These are phyloP conservation scores for Dactylonectria macrodidyma DNA, from an alignment of 2,329 filamentous ascomycete genomes.

Conservation along the genomic window DNA sequence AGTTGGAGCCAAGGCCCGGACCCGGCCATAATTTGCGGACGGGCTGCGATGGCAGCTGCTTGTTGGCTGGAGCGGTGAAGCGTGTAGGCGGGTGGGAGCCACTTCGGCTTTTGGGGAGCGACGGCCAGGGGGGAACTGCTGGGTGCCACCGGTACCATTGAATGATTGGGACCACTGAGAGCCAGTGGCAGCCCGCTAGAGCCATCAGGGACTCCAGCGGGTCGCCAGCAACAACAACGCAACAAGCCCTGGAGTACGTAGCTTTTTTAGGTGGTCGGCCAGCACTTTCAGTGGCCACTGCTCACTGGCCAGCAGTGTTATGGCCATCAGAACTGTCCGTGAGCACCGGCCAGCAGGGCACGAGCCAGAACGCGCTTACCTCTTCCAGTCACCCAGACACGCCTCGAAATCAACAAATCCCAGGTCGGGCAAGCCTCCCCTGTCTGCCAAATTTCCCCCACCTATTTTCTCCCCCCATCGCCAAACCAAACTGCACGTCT, in stretches of 20 bases:
- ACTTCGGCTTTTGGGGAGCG: conserved; percentile 20
- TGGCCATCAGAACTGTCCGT: conserved; percentile 31
- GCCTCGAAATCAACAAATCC: conserved; percentile 59
- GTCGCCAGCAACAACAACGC: background rate
- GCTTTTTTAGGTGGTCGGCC: background rate
- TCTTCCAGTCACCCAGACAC: conserved; percentile 51
- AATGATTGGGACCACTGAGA: conserved; percentile 9
- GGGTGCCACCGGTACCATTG: background rate
- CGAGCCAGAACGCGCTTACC: conserved; percentile 54
- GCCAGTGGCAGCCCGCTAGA: conserved; percentile 23
- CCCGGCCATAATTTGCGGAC: conserved; percentile 32
- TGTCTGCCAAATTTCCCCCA: conserved; percentile 63
- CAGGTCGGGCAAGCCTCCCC: conserved; percentile 51
- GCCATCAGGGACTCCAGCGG: conserved; percentile 20
- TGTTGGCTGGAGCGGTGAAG: conserved; percentile 37
- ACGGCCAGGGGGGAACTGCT: background rate
- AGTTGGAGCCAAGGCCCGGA: conserved; percentile 20
- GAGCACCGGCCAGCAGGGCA: conserved; percentile 37
- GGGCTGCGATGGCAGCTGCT: conserved; percentile 23
- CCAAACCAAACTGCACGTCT: conserved; percentile 46
- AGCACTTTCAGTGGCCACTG: conserved; percentile 13
- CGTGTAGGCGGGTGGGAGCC: conserved; percentile 25
- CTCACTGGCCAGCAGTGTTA: conserved; percentile 11
- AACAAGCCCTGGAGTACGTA: too few relatives aligned
- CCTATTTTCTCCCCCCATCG: conserved; percentile 58